Evolutionary conservation across 106 monocot genomes (phyloP).

Genomic region (Phalaenopsis equestris): DNA sequence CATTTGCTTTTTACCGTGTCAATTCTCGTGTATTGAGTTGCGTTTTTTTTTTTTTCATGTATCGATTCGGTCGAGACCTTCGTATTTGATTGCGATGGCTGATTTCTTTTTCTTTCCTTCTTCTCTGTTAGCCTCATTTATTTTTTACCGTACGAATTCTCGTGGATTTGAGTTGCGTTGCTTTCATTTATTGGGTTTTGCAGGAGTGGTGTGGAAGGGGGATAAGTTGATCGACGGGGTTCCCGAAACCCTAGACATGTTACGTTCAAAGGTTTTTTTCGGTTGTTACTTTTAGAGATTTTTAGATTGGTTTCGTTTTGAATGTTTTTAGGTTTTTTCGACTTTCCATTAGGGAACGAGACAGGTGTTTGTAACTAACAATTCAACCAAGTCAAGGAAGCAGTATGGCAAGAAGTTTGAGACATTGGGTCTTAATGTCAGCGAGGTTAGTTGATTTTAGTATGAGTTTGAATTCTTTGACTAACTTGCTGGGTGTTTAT

Average conservation of each 20-base stretch:
- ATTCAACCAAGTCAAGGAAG: constrained; percentile 94
- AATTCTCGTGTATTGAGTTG: neutral
- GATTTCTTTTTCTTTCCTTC: neutral
- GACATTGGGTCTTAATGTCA: constrained; percentile 75
- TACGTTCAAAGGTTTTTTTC: constrained; percentile 56
- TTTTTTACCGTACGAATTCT: neutral
- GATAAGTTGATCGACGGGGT: constrained; percentile 87
- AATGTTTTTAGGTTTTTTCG: neutral
- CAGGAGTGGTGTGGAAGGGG: constrained; percentile 98
- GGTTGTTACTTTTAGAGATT: neutral
- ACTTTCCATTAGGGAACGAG: constrained; percentile 59
- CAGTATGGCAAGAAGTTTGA: constrained; percentile 98
- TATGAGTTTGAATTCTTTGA: neutral
- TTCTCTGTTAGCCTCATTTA: neutral
- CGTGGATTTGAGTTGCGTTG: neutral
- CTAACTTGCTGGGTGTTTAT: neutral
- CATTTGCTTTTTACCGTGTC: neutral
- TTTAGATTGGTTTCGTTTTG: neutral
- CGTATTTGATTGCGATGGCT: constrained; percentile 93
- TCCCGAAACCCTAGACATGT: constrained; percentile 79
- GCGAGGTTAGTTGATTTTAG: constrained; percentile 45
- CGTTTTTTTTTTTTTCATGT: neutral
- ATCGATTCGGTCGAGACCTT: constrained; percentile 61
- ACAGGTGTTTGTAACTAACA: constrained; percentile 93
- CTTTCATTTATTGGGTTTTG: neutral